Base-by-base conservation (phyloP, 2,329 filamentous ascomycete genomes). In the Penicillium digitatum region DNA sequence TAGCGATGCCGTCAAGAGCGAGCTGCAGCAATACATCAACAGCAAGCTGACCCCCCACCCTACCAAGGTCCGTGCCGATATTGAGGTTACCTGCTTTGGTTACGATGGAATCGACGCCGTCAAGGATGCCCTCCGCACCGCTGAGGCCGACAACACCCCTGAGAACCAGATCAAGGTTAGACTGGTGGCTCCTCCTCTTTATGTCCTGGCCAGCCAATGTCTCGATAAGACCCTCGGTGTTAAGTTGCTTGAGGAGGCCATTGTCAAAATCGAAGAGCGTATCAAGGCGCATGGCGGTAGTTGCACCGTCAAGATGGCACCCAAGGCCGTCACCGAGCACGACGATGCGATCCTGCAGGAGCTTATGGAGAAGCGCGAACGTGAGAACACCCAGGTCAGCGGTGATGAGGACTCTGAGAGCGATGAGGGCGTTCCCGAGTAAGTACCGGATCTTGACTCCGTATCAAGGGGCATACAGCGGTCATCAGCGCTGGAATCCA, bases 81-180 rank as follows among this genome's bases (percentile, higher is more conserved):
- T 99, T 55, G 94, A 99, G 74, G 91, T 96, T 64, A 95, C 89
- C 58, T 96, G 90, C 80, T 92, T 90, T 78, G 88, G 89, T 60
- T 99, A 97, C 74, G 94, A 97, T 68, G 94, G 94, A 64, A 99
- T 99, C 78, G 94, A 99, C 71, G 94, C 95, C 39, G 90, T 99
- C 76, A 99, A 99, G 85, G 83, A 85, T 32, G 92, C 95, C 46
- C 84, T 99, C 56, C 86, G 91, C 72, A 90, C 87, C 60, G 95
- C 94, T 57, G 94, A 99, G 79, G 89, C 89, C 58, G 87, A 88
- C 75, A 97, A 96, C 83, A 96, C 91, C 14, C 81, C 86, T 52
- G 91, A 96, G 53, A 94, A 87, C 68, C 90, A 95, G 76, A 91
- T 99, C 78, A 97, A 97, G 82, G 94, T 97, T 74, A 93, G 92